Evolutionary conservation across 2,329 filamentous ascomycete species (phyloP), one percentile per base, ranked within the genome.

Genomic region (Coniochaeta hoffmannii): DNA sequence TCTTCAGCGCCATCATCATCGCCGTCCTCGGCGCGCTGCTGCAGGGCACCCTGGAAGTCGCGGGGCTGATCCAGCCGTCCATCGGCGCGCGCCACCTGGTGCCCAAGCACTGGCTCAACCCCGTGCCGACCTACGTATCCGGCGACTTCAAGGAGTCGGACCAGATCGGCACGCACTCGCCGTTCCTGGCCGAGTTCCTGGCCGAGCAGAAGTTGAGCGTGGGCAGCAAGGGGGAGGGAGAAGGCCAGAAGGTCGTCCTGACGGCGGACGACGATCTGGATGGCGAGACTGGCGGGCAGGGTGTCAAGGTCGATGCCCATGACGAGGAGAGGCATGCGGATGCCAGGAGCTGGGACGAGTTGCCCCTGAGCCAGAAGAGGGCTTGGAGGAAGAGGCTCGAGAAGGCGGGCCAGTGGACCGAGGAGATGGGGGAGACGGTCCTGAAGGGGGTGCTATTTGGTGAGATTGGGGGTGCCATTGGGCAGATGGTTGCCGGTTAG

Each of bases 371-470:
- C 54, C 82, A 92, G 68, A 81, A 82, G 67, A 72, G 76, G 53
- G 73, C 75, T 17, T 95, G 90, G 90, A 90, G 84, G 71, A 70
- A 80, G 61, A 81, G 79, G 65, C 76, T 95, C 34, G 75, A 76
- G 55, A 77, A 85, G 55, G 85, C 88, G 0, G 90, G 90, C 0
- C 82, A 90, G 60, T 95, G 89, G 90, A 81, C 82, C n/a, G 84
- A 86, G 66, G 78, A 82, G 35, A 88, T 93, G 76, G 88, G 89
- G 2, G 89, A 93, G 73, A 78, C 76, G 10, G 81, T 94, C 30
- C 80, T 95, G 62, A 84, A 86, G 70, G 88, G 89, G 2, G 81
- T 95, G 31, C 73, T 95, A 59, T 95, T 95, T 71, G 82, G 85
- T 19, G 81, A 90, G 70, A 76, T 89, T 60, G 87, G 81, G 1